A percentile compares a stretch with the other conserved stretches of the same genome.
These are phyloP conservation scores for Aspergillus bombycis DNA, from an alignment of 2,329 filamentous ascomycete genomes.

Conservation along the genomic window DNA sequence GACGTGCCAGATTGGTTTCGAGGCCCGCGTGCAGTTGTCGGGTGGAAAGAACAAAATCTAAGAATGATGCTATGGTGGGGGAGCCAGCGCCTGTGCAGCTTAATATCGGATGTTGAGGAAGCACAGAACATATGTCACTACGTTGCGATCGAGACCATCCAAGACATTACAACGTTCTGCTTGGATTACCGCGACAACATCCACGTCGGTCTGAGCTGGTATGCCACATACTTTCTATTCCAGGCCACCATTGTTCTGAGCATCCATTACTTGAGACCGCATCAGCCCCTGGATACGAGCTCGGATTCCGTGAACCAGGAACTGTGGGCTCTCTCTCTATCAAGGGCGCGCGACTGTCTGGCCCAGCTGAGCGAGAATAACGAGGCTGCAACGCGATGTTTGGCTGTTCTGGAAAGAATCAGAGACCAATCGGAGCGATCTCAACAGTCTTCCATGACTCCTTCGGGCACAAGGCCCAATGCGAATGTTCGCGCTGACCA, in stretches of 20 bases:
- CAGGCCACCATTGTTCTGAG: slow-evolving; percentile 26
- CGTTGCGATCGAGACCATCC: slow-evolving; percentile 22
- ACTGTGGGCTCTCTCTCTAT: slow-evolving; percentile 17
- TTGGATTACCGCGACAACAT: slow-evolving; percentile 10
- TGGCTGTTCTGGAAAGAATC: slow-evolving; percentile 20
- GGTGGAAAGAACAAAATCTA: slow-evolving; percentile 29
- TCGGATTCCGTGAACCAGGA: slow-evolving; percentile 1
- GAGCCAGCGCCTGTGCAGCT: slow-evolving; percentile 16
- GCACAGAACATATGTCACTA: slow-evolving; percentile 23
- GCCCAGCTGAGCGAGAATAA: slow-evolving; percentile 14
- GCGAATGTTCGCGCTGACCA: not conserved
- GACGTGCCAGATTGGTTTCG: slow-evolving; percentile 24
- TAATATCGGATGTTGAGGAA: slow-evolving; percentile 16
- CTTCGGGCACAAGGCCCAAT: too few relatives aligned
- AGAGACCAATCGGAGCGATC: not conserved
- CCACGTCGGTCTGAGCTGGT: slow-evolving; percentile 25
- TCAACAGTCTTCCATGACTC: not conserved
- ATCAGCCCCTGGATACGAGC: not conserved
- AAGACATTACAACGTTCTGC: slow-evolving; percentile 23
- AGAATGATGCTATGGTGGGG: slow-evolving; percentile 29
- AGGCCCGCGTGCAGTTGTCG: slow-evolving; percentile 22
- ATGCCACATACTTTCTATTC: slow-evolving; percentile 29
- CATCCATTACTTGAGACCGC: slow-evolving; percentile 5
- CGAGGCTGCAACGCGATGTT: slow-evolving; percentile 17
- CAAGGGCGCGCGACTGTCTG: slow-evolving; percentile 16